These are phyloP conservation scores for Penicillium psychrofluorescens DNA, from an alignment of 495 filamentous ascomycete genomes.

Conservation along the genomic window DNA sequence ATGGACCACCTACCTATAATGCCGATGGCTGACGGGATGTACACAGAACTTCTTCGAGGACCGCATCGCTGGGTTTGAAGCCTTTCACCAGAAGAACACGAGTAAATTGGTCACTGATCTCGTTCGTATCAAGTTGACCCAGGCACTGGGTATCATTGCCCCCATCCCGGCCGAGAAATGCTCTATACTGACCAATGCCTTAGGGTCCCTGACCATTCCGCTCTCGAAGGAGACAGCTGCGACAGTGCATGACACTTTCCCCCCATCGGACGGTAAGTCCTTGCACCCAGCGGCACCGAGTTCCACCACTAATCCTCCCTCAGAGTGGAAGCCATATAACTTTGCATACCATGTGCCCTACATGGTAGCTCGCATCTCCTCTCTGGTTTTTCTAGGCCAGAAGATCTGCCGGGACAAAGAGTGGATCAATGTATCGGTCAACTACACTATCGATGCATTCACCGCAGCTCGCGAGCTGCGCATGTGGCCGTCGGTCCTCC, in stretches of 20 bases:
- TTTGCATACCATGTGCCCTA: constrained; percentile 22
- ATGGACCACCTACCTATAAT: too few relatives aligned
- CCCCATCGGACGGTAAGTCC: constrained; percentile 27
- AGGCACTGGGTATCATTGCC: constrained; percentile 28
- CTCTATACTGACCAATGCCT: background rate
- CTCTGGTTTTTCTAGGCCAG: constrained; percentile 51
- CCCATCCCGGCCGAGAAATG: background rate
- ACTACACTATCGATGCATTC: constrained; percentile 49
- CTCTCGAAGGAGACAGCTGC: constrained; percentile 36
- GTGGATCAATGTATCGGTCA: constrained; percentile 50
- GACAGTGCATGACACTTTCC: constrained; percentile 30
- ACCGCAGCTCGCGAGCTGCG: constrained; percentile 21
- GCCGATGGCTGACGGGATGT: background rate
- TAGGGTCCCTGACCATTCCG: constrained; percentile 26
- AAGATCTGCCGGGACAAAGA: constrained; percentile 45
- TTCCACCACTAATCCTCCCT: background rate
- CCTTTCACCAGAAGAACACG: constrained; percentile 23
- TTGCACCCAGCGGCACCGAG: background rate
- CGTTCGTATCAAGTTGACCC: constrained; percentile 42
- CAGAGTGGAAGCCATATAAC: constrained; percentile 25
- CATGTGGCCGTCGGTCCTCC: constrained; percentile 28
- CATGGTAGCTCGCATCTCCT: constrained; percentile 50
- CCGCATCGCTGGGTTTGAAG: constrained; percentile 40
- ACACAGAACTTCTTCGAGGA: constrained; percentile 34
- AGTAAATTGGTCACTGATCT: constrained; percentile 21